Conservation (phyloP, 495 filamentous ascomycete species). For the Chaetomium tenue region DNA sequence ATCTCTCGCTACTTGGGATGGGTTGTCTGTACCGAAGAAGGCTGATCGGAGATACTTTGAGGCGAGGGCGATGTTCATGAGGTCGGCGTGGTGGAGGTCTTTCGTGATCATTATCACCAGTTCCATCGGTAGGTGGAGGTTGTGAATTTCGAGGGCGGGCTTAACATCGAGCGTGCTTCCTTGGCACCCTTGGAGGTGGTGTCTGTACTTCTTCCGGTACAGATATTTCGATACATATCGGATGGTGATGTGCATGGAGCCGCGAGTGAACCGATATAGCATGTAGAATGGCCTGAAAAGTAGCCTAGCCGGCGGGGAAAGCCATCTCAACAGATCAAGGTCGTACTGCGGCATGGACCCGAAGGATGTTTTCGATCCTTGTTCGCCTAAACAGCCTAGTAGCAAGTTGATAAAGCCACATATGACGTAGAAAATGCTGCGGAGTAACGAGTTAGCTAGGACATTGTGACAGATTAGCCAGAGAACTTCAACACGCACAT, state of each 20-base stretch:
- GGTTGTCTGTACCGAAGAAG: neutral
- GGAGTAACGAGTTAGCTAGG: neutral
- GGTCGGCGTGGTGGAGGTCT: conserved; percentile 10
- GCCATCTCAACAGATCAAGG: neutral
- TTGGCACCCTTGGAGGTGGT: neutral
- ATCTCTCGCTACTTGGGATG: neutral
- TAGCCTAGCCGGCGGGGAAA: neutral
- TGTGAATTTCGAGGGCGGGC: neutral
- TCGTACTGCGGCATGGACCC: neutral
- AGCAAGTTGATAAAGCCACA: neutral
- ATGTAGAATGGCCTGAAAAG: neutral
- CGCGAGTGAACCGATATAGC: neutral
- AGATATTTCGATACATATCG: conserved; percentile 4
- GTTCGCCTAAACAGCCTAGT: neutral
- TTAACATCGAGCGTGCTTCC: neutral
- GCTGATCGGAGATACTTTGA: neutral
- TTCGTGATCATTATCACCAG: neutral
- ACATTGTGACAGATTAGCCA: neutral
- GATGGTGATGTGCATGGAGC: neutral
- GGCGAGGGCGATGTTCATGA: neutral
- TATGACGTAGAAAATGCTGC: conserved; percentile 2
- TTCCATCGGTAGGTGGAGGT: conserved; percentile 7
- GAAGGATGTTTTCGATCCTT: neutral
- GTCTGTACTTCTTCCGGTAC: neutral
- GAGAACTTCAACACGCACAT: neutral